phyloP scores from a whole-genome alignment of 345 rosid species.

The Acer yangbiense region DNA sequence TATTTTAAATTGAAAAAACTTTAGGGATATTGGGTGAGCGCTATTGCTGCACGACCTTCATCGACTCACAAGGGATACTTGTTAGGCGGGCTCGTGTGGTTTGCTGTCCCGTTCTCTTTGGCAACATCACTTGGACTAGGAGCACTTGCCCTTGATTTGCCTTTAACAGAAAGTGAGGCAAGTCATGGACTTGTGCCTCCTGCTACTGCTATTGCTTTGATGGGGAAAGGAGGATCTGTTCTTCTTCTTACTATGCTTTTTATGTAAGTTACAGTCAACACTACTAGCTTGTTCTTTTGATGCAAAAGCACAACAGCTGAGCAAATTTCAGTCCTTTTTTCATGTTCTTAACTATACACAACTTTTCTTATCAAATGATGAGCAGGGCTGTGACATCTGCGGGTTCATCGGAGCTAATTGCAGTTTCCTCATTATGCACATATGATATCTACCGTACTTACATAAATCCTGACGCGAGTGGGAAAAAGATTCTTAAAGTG shows the following conservation, averaged over 20 bases:
- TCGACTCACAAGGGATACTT: slow-evolving; percentile 92
- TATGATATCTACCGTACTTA: slow-evolving; percentile 88
- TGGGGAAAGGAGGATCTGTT: slow-evolving; percentile 92
- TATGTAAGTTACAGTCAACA: slow-evolving; percentile 57
- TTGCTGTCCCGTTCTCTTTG: slow-evolving; percentile 90
- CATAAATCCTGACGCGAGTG: slow-evolving; percentile 78
- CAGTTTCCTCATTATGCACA: slow-evolving; percentile 88
- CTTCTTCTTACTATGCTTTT: slow-evolving; percentile 94
- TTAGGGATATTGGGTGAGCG: slow-evolving; percentile 97
- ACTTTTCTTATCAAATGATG: not conserved
- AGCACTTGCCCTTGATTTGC: slow-evolving; percentile 91
- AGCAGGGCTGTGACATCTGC: slow-evolving; percentile 97
- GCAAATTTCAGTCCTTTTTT: not conserved
- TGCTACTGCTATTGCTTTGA: slow-evolving; percentile 90
- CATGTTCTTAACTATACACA: too few species aligned
- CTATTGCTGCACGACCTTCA: slow-evolving; percentile 93
- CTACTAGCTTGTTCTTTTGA: not conserved
- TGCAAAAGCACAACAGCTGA: not conserved
- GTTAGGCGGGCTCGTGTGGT: slow-evolving; percentile 93
- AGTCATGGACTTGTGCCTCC: slow-evolving; percentile 85
- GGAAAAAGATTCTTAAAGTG: slow-evolving; percentile 66
- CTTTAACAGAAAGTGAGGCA: slow-evolving; percentile 70
- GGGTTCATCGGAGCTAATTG: slow-evolving; percentile 86
- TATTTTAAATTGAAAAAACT: not conserved
- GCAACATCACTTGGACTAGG: slow-evolving; percentile 96